phyloP scores from a whole-genome alignment of 441 rosid species.

The Raphanus hybrid region DNA sequence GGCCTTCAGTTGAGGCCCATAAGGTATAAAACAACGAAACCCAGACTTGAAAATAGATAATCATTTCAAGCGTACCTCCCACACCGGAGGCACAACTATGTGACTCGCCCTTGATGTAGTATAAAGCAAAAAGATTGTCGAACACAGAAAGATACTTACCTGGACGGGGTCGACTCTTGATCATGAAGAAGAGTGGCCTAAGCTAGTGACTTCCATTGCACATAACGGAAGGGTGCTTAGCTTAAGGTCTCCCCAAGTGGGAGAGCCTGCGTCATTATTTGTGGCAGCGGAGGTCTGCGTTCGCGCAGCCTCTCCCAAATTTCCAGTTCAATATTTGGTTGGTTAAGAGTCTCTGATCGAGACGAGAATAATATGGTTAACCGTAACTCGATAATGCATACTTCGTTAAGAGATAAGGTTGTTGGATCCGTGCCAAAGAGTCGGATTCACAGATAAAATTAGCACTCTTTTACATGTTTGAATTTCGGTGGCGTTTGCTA shows the following conservation, averaged over 20 bases:
- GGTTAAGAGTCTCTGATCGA: too few species aligned
- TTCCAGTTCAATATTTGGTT: not conserved
- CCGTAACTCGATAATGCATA: too few species aligned
- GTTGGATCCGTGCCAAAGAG: too few species aligned
- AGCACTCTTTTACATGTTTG: too few species aligned
- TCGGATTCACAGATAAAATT: too few species aligned
- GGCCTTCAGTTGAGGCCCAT: too few species aligned
- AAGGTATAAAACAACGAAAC: too few species aligned
- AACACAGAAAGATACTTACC: conserved; percentile 21
- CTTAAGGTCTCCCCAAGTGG: conserved; percentile 35
- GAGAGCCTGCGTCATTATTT: conserved; percentile 65
- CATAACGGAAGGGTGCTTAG: conserved; percentile 38
- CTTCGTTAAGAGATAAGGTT: too few species aligned
- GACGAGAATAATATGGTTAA: not conserved
- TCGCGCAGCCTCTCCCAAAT: conserved; percentile 58
- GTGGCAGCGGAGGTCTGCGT: conserved; percentile 66
- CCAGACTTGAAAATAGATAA: too few species aligned
- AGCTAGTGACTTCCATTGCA: conserved; percentile 46
- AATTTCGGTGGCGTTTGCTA: too few species aligned
- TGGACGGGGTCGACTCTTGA: conserved; percentile 43
- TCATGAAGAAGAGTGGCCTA: conserved; percentile 44
- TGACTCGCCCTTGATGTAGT: not conserved
- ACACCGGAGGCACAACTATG: not conserved
- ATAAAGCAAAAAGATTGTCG: not conserved
- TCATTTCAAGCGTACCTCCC: not conserved